A percentile compares a stretch with the other conserved stretches of the same genome.
phyloP scores from a whole-genome alignment of 2,329 filamentous ascomycete species.

The Colletotrichum paranaense region DNA sequence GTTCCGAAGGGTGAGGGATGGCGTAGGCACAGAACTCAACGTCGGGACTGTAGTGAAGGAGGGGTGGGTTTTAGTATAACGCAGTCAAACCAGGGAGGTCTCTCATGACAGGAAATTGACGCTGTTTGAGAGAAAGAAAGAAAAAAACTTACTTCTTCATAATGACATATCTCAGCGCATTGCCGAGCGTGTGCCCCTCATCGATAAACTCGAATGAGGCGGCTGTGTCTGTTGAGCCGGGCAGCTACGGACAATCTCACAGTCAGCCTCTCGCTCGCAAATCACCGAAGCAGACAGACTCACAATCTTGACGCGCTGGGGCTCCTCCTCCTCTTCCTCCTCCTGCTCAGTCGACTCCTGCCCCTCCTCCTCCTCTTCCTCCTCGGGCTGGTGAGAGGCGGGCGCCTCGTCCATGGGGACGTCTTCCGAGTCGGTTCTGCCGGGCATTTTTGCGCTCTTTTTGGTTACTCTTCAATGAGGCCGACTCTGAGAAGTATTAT shows the following conservation, averaged over 20 bases:
- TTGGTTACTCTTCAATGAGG: not conserved
- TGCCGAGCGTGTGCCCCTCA: conserved; percentile 95
- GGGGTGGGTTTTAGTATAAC: not conserved
- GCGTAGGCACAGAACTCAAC: conserved; percentile 99
- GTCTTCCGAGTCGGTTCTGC: conserved; percentile 52
- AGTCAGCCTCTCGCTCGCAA: too few relatives aligned
- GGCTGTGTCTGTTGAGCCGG: conserved; percentile 85
- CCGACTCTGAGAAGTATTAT: too few relatives aligned
- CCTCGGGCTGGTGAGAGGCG: conserved; percentile 49
- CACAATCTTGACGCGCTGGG: conserved; percentile 73
- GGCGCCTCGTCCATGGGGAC: conserved; percentile 47
- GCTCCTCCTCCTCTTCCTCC: conserved; percentile 58
- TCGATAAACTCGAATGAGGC: conserved; percentile 95
- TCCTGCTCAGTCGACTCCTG: conserved; percentile 55
- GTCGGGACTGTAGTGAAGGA: conserved; percentile 72
- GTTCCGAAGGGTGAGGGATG: conserved; percentile 95
- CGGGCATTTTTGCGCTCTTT: conserved; percentile 50
- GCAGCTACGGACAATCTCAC: conserved; percentile 61
- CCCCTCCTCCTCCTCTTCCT: conserved; percentile 43
- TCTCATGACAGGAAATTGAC: too few relatives aligned
- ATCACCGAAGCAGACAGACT: conserved; percentile 34
- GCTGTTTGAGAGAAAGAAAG: too few relatives aligned
- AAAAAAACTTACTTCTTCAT: conserved; percentile 85
- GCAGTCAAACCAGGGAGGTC: not conserved
- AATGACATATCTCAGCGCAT: conserved; percentile 92